Evolutionary conservation across 2,329 filamentous ascomycete species (phyloP).

Genomic region (Fusarium albidum): DNA sequence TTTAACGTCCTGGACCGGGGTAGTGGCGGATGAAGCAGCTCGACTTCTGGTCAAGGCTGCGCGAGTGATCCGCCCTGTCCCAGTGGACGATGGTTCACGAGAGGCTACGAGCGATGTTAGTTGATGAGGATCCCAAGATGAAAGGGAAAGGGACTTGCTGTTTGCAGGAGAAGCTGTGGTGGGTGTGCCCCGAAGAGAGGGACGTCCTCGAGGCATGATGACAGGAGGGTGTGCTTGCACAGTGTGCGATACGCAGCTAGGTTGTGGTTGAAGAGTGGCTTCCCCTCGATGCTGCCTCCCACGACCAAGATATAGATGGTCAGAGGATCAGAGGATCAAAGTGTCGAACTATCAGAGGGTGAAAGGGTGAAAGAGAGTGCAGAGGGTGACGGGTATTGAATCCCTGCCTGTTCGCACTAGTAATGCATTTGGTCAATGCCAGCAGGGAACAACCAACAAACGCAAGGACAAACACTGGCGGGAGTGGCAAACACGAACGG

Average conservation of each 20-base stretch:
- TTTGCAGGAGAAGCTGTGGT: constrained; percentile 24
- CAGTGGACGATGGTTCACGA: constrained; percentile 23
- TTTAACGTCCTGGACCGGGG: constrained; percentile 5
- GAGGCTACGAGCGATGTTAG: constrained; percentile 26
- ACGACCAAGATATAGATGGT: background rate
- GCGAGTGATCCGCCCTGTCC: constrained; percentile 38
- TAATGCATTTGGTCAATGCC: constrained; percentile 28
- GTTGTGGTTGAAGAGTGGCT: background rate
- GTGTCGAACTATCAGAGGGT: background rate
- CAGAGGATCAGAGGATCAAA: background rate
- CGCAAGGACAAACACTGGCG: constrained; percentile 8
- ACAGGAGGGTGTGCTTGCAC: background rate
- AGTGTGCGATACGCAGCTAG: background rate
- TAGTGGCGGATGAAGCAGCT: constrained; percentile 9
- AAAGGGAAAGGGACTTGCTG: constrained; percentile 20
- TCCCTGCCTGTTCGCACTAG: constrained; percentile 26
- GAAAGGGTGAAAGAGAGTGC: background rate
- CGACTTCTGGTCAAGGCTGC: constrained; percentile 33
- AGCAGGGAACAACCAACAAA: constrained; percentile 22
- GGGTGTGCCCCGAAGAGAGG: constrained; percentile 30
- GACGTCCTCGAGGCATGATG: constrained; percentile 44
- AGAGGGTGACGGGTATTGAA: constrained; percentile 12
- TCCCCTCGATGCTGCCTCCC: background rate
- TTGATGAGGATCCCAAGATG: too few species aligned
- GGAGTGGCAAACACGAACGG: background rate